phyloP scores from a whole-genome alignment of 1,284 basidiomycete species.

The Ganoderma meredithae region DNA sequence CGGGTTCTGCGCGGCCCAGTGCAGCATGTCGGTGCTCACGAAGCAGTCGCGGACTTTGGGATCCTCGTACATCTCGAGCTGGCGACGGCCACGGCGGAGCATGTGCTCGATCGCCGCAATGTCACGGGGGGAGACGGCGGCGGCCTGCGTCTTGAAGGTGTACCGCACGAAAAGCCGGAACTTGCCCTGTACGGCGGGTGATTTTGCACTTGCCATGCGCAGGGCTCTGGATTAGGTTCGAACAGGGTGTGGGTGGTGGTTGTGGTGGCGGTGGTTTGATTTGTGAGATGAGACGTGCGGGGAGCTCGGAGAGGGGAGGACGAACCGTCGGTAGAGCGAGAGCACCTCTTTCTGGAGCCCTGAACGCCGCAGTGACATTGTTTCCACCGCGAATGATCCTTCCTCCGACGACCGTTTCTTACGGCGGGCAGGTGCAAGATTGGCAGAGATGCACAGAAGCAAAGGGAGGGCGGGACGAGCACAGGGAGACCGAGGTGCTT shows the following conservation, averaged over 20 bases:
- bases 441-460: neutral
- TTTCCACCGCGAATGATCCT: neutral
- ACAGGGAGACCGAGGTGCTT: neutral
- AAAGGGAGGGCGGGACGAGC: neutral
- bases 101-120: slow-evolving; percentile 76
- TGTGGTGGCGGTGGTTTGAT: neutral
- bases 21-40: slow-evolving; percentile 70
- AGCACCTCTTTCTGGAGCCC: slow-evolving; percentile 78
- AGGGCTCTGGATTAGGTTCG: slow-evolving; percentile 58
- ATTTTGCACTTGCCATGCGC: slow-evolving; percentile 75
- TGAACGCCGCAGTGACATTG: slow-evolving; percentile 47
- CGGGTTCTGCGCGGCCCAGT: slow-evolving; percentile 56
- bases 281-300: slow-evolving; percentile 3
- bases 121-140: slow-evolving; percentile 65
- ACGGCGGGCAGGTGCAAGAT: neutral
- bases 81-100: slow-evolving; percentile 66
- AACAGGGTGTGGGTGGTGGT: slow-evolving; percentile 2
- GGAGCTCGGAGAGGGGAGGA: neutral
- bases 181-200: slow-evolving; percentile 59
- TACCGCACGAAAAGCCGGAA: slow-evolving; percentile 74
- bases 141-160: slow-evolving; percentile 69
- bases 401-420: neutral
- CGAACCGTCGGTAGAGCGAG: slow-evolving; percentile 73
- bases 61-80: slow-evolving; percentile 74
- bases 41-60: slow-evolving; percentile 73